These are phyloP conservation scores for Wickerhamomyces bovis DNA, from an alignment of 805 yeast species.

Conservation along the genomic window DNA sequence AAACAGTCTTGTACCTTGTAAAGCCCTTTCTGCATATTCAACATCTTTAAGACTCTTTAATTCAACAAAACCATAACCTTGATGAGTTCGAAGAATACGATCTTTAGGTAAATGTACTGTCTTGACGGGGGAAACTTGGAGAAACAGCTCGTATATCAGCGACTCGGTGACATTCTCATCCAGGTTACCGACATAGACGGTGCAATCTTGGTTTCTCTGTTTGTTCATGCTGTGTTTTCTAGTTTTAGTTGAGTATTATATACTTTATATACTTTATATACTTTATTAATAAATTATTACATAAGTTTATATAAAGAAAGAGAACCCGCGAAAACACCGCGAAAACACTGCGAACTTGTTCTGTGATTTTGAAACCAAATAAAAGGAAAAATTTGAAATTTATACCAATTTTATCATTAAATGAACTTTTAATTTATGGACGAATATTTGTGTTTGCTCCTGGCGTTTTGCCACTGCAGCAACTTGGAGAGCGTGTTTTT, in stretches of 20 bases:
- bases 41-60: constrained; percentile 55
- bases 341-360: too few species aligned
- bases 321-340: too few species aligned
- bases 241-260: neutral
- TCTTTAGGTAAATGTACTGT: constrained; percentile 76
- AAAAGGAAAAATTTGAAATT: neutral
- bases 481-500: too few species aligned
- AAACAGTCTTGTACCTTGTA: constrained; percentile 56
- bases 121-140: constrained; percentile 78
- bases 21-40: constrained; percentile 56
- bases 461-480: neutral
- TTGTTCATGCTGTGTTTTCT: too few species aligned
- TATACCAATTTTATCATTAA: too few species aligned
- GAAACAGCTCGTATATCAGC: constrained; percentile 70
- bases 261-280: too few species aligned
- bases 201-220: constrained; percentile 53
- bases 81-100: constrained; percentile 60
- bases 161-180: constrained; percentile 70
- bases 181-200: constrained; percentile 77
- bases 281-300: too few species aligned
- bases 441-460: neutral
- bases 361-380: too few species aligned
- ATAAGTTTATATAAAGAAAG: too few species aligned
- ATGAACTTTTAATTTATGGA: too few species aligned
- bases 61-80: constrained; percentile 87